Evolutionary conservation across 257 asterid species (phyloP).

Genomic region (Verbena officinalis): DNA sequence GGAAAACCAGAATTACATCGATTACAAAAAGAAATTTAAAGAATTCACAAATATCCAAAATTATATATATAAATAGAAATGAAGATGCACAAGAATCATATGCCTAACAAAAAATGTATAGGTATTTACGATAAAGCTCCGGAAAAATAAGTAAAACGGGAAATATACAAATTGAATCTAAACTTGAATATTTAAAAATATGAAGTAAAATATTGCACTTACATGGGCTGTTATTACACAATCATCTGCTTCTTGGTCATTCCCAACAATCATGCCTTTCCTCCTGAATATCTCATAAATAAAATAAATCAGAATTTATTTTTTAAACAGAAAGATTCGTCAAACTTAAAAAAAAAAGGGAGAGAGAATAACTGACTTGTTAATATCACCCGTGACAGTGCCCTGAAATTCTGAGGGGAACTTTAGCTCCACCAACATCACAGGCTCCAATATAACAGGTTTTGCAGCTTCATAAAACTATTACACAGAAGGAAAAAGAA

Average conservation of each 20-base stretch:
- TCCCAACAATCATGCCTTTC: conserved; percentile 93
- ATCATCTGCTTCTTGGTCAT: conserved; percentile 96
- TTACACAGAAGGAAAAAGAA: conserved; percentile 17
- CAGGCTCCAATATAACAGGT: conserved; percentile 96
- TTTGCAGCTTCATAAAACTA: conserved; percentile 77
- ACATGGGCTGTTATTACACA: conserved; percentile 83
- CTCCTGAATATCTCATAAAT: conserved; percentile 62
- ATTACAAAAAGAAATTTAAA: too few relatives aligned
- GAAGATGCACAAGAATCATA: too few relatives aligned
- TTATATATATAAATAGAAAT: too few relatives aligned
- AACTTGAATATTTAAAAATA: not conserved
- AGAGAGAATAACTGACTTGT: conserved; percentile 59
- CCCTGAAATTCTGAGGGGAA: conserved; percentile 95
- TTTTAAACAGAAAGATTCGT: not conserved
- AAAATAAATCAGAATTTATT: conserved; percentile 11
- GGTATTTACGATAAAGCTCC: too few relatives aligned
- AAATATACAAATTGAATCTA: not conserved
- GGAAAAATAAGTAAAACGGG: not conserved
- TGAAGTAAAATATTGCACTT: conserved; percentile 31
- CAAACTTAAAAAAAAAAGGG: conserved; percentile 8
- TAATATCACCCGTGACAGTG: conserved; percentile 89
- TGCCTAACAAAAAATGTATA: too few relatives aligned
- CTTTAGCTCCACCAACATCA: conserved; percentile 91
- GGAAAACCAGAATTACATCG: not conserved
- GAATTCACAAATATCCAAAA: too few relatives aligned